Base-by-base conservation (phyloP, 768 basidiomycete genomes). In the Pholiota microspora region DNA sequence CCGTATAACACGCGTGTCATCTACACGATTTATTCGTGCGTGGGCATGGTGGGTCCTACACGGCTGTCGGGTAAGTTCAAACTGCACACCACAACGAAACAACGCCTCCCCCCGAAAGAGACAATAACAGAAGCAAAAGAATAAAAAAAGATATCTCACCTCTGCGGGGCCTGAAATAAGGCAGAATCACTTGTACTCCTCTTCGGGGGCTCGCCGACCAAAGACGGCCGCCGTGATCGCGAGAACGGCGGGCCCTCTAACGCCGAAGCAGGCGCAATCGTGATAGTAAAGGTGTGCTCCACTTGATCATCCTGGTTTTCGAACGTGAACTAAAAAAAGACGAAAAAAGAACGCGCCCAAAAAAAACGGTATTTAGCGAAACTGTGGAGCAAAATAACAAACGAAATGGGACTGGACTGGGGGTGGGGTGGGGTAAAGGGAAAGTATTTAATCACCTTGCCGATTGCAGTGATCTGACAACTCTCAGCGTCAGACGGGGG, bases 401-500 rank as follows among this genome's bases (percentile, higher is more conserved):
- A n/a, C n/a, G n/a, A n/a, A n/a, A n/a, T n/a, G n/a, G n/a, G n/a
- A n/a, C n/a, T n/a, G n/a, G n/a, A n/a, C n/a, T n/a, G 40, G 25
- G 24, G 24, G 44, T 21, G 55, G 35, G 45, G 24, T 46, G 24
- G 35, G 42, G 58, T 54, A 34, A 35, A 50, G 23, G 56, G 45
- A 45, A 35, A 46, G 28, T 72, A 81, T 54, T 65, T n/a, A n/a
- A n/a, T n/a, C n/a, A 93, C 92, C 73, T 83, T 82, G 12, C 91
- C 94, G 49, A 86, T 78, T 23, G 84, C 85, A 13, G 84, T 86
- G 56, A 96, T 81, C 48, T 87, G 83, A 63, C 86, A 85, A 48
- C 81, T 85, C 63, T 86, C 83, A 29, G 92, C 86, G 56, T 90
- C 88, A 31, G 83, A 75, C 35, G 86, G 81, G 15, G 94, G 93